Evolutionary conservation across 202 grass and related monocot species (phyloP).

Genomic region (Digitaria exilis): DNA sequence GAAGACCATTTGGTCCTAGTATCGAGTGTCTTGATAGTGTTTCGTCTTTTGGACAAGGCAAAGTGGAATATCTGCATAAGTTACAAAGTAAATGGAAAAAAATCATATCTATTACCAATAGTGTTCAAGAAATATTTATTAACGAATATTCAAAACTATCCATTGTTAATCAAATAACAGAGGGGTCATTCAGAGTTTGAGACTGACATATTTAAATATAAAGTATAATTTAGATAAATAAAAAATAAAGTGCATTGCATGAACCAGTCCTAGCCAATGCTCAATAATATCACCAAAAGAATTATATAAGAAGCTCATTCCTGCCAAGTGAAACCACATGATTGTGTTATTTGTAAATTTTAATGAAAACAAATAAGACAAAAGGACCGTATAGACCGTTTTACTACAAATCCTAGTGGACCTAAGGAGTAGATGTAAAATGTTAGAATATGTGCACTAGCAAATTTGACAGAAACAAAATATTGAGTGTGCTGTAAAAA

Average conservation of each 20-base stretch:
- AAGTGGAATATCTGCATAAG: constrained; percentile 70
- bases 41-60: constrained; percentile 85
- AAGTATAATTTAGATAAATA: background rate
- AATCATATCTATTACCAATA: constrained; percentile 5
- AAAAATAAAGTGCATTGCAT: constrained; percentile 20
- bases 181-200: background rate
- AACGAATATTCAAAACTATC: constrained; percentile 2
- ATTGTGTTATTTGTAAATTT: background rate
- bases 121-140: background rate
- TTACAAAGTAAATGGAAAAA: constrained; percentile 22
- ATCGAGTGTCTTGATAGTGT: constrained; percentile 93
- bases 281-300: constrained; percentile 24
- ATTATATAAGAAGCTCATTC: constrained; percentile 6
- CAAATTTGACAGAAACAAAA: background rate
- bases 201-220: background rate
- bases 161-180: constrained; percentile 19
- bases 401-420: background rate
- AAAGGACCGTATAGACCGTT: background rate
- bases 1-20: constrained; percentile 88
- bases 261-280: constrained; percentile 15
- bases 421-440: background rate
- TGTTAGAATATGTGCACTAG: constrained; percentile 3
- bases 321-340: constrained; percentile 9
- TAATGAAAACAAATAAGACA: background rate
- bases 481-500: background rate